Evolutionary conservation across 306 rosid genomes (phyloP), one percentile per base, ranked within the genome.

Genomic region (Rosa multiflora): DNA sequence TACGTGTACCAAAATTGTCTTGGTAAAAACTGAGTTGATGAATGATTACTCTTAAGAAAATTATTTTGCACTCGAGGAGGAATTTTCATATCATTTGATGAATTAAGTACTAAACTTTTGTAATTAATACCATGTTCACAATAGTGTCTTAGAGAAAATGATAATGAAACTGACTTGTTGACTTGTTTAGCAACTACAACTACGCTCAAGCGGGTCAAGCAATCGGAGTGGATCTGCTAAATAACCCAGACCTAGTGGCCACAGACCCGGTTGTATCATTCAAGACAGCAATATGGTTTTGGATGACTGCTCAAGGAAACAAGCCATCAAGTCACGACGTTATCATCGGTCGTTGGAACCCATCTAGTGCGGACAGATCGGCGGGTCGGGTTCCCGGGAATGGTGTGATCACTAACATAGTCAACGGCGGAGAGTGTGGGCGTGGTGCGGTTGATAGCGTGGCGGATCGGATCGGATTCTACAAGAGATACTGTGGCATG

Each of bases 241-340:
- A 85, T 70, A 85, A 87, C 39, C 97, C 93, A 0, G 94, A 92
- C 40, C 78, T 81, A 4, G 97, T 88, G 1, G 91, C 92, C 1
- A 85, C 82, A 2, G 83, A 88, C 56, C 59, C 92, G 0, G 80
- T 82, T 11, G 40, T 90, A 63, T 82, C 92, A 4, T 91, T 91
- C 87, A 89, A 84, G 85, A 84, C 92, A 2, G 92, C 97, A 0
- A 10, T 90, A 6, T 92, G 97, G 94, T 92, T 90, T 83, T 90
- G 94, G 97, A 86, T 26, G 93, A 92, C 92, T 0, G 78, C 87
- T 0, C 94, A 90, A 32, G 84, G 76, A 8, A 88, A 87, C 5
- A 90, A 85, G 75, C 94, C 94, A 0, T 92, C 97, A 0, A 78
- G 90, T 76, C 97, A 90, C 37, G 83, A 88, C 73, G 91, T 90